Conservation (phyloP, 768 basidiomycete species). For the Pleurotus sapidus region DNA sequence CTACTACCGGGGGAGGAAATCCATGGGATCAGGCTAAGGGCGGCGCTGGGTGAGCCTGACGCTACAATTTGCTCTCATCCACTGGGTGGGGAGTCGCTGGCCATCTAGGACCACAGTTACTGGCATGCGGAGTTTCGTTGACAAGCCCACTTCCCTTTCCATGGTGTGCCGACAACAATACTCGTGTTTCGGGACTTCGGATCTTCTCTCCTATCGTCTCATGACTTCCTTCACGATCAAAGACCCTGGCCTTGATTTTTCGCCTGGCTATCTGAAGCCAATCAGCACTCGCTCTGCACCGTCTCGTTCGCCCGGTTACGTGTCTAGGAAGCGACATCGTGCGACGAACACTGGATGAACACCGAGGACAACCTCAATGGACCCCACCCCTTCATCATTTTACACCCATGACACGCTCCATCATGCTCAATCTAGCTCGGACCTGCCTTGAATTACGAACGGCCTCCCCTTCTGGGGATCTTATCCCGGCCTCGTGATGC, state of each 20-base stretch:
- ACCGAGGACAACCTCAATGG: background rate
- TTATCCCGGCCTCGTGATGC: background rate
- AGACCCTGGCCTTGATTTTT: background rate
- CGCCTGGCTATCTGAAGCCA: background rate
- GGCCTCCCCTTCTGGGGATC: background rate
- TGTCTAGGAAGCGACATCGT: no score
- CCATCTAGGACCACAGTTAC: no score
- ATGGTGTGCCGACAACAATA: no score
- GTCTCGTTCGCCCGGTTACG: no score
- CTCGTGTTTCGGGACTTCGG: constrained; percentile 6
- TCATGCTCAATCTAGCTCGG: background rate
- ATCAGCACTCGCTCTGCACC: no score
- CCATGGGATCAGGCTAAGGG: no score
- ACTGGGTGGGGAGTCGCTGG: no score
- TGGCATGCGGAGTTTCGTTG: background rate
- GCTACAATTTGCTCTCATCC: no score
- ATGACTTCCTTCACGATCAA: constrained; percentile 5
- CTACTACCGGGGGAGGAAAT: no score
- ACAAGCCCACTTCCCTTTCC: background rate
- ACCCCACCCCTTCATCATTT: background rate
- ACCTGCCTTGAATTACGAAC: background rate
- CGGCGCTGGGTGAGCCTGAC: no score
- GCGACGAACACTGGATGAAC: background rate
- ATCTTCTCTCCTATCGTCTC: constrained; percentile 7
- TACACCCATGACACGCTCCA: background rate